phyloP scores from a whole-genome alignment of 2,329 filamentous ascomycete species.

The Lecanicillium sp. region DNA sequence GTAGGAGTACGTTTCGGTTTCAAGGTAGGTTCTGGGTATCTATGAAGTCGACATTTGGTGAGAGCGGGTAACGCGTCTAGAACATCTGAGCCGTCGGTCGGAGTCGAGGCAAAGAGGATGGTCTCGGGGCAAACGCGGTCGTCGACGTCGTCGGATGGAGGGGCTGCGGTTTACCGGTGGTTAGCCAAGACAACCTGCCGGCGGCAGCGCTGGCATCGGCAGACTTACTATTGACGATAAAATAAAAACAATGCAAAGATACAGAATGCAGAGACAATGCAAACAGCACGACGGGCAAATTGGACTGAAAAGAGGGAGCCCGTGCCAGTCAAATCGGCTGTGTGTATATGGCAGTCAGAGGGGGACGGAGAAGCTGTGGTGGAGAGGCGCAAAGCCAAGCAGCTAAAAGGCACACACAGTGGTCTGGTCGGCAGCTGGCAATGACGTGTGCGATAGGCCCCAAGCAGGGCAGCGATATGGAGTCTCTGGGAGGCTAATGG shows the following conservation, averaged over 20 bases:
- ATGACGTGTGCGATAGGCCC: slow-evolving; percentile 9
- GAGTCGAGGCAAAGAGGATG: not conserved
- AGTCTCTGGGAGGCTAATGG: not conserved
- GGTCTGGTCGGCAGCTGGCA: slow-evolving; percentile 2
- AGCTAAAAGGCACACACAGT: not conserved
- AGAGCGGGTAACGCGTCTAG: not conserved
- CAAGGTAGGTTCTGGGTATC: not conserved
- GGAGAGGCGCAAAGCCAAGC: too few species aligned
- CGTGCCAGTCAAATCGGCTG: not conserved
- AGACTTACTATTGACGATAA: not conserved
- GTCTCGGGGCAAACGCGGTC: not conserved
- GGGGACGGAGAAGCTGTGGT: not conserved
- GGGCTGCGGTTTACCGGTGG: slow-evolving; percentile 1
- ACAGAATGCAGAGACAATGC: not conserved
- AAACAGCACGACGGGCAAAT: not conserved
- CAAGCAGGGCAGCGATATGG: slow-evolving; percentile 6
- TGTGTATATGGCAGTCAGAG: not conserved
- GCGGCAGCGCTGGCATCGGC: not conserved
- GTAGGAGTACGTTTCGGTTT: not conserved
- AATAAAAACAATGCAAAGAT: not conserved
- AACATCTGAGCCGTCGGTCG: slow-evolving; percentile 3
- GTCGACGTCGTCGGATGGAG: slow-evolving; percentile 1
- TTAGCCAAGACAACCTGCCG: not conserved
- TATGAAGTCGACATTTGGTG: slow-evolving; percentile 2
- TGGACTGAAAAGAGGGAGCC: not conserved